Base-by-base conservation (phyloP, 2,329 filamentous ascomycete species). In the Trichoderma koningii region DNA sequence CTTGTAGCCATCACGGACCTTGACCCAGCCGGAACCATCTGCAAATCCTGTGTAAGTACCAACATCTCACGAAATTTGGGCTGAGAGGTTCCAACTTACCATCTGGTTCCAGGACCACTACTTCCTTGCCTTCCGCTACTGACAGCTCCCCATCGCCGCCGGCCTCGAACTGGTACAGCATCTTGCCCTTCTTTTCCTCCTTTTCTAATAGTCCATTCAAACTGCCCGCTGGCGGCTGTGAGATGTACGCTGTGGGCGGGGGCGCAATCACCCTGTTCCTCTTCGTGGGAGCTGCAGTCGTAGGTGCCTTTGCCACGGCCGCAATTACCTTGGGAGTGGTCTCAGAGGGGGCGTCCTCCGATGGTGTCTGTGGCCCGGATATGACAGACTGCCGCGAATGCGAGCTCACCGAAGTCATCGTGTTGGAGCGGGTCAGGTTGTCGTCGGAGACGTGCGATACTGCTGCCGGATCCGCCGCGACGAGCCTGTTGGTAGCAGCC, bases 11-110 rank as follows among this genome's bases (percentile, higher is more conserved):
- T 85, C 83, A 59, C 90, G 89, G 66, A 99, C 87, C 76, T 90
- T 94, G 71, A 92, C 85, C 95, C 95, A 99, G 48, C 95, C 95
- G 47, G 89, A 88, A 66, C 94, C 94, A 77, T 96, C 94, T 97
- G 70, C 26, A n/a, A 34, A 5, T 10, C 41, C 9, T 1, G 19
- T 19, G 26, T n/a, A n/a, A n/a, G n/a, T n/a, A n/a, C n/a, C n/a
- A n/a, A n/a, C n/a, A n/a, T n/a, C n/a, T n/a, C n/a, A n/a, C n/a
- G n/a, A n/a, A n/a, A n/a, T n/a, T n/a, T n/a, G n/a, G n/a, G n/a
- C n/a, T n/a, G n/a, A n/a, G n/a, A n/a, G n/a, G n/a, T n/a, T n/a
- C 19, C 38, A 5, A 81, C 87, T 81, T 85, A 96, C 93, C 92
- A 79, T 99, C 96, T 19, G 91, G 87, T 74, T 97, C 93, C 5